Evolutionary conservation across 176 grass and related monocot species (phyloP).

Genomic region (Oryza coarctata): DNA sequence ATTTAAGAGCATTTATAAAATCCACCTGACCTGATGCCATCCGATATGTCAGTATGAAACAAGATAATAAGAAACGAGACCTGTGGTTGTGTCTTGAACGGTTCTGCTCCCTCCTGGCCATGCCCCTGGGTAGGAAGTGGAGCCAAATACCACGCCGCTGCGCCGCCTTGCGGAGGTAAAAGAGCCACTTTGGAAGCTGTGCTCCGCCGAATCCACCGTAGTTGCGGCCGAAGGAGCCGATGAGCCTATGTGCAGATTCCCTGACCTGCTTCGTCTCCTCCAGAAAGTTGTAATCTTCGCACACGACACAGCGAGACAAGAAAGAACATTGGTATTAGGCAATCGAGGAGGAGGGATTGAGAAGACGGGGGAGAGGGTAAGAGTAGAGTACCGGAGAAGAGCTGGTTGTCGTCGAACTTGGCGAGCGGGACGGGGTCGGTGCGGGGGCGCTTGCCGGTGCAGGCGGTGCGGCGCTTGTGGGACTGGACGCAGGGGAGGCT

Average conservation of each 20-base stretch:
- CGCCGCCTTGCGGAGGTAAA: conserved; percentile 53
- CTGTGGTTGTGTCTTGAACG: conserved; percentile 42
- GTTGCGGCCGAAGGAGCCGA: conserved; percentile 50
- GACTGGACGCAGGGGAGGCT: conserved; percentile 90
- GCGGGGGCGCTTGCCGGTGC: conserved; percentile 83
- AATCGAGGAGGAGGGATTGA: neutral
- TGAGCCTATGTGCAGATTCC: conserved; percentile 65
- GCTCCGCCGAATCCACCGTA: conserved; percentile 14
- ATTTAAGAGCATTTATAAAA: neutral
- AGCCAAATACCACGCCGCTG: conserved; percentile 42
- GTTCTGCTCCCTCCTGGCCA: conserved; percentile 76
- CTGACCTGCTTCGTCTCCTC: conserved; percentile 69
- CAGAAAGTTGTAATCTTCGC: conserved; percentile 70
- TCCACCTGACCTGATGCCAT: neutral
- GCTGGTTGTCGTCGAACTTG: conserved; percentile 69
- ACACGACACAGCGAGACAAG: neutral
- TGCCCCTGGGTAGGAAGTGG: conserved; percentile 68
- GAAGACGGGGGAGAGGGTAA: neutral
- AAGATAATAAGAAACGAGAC: conserved; percentile 22
- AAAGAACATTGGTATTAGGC: neutral
- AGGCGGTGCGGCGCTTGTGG: conserved; percentile 67
- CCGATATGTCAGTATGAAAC: neutral
- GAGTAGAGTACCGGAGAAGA: conserved; percentile 62
- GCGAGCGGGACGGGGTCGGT: conserved; percentile 67
- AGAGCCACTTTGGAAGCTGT: conserved; percentile 42